Percentiles rank a stretch among this genome's conserved stretches.
Evolutionary conservation across 306 rosid species (phyloP).

Genomic region (Cicer cuneatum): DNA sequence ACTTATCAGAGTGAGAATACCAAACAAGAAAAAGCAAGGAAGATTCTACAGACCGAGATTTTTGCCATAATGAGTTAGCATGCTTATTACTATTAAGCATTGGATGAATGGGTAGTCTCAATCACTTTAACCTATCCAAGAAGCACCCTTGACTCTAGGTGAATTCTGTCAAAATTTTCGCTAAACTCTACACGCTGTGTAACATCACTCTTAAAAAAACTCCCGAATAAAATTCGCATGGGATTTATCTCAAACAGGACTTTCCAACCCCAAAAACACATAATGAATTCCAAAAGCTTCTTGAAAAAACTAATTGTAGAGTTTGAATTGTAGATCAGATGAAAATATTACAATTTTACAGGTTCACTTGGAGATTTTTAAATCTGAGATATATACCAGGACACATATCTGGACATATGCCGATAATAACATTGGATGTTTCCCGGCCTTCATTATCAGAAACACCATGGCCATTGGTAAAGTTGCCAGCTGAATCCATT

Average conservation of each 20-base stretch:
- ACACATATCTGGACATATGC: slow-evolving; percentile 94
- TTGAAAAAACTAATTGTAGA: slow-evolving; percentile 22
- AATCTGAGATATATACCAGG: slow-evolving; percentile 71
- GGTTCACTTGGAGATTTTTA: slow-evolving; percentile 39
- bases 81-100: slow-evolving; percentile 18
- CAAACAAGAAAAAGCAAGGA: slow-evolving; percentile 37
- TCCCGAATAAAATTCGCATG: slow-evolving; percentile 15
- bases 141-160: slow-evolving; percentile 12
- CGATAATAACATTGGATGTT: slow-evolving; percentile 67
- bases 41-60: slow-evolving; percentile 12
- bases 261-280: not conserved
- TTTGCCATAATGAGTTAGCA: not conserved
- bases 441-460: slow-evolving; percentile 65
- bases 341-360: slow-evolving; percentile 39
- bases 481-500: slow-evolving; percentile 56
- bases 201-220: slow-evolving; percentile 32
- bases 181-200: slow-evolving; percentile 17
- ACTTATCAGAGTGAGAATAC: slow-evolving; percentile 1
- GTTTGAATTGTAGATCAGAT: slow-evolving; percentile 38
- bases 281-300: slow-evolving; percentile 33
- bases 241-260: slow-evolving; percentile 32
- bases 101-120: slow-evolving; percentile 19
- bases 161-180: slow-evolving; percentile 5
- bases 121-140: slow-evolving; percentile 30
- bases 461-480: slow-evolving; percentile 49